These are phyloP conservation scores for Allium cepa DNA, from an alignment of 106 monocot species.

Conservation along the genomic window DNA sequence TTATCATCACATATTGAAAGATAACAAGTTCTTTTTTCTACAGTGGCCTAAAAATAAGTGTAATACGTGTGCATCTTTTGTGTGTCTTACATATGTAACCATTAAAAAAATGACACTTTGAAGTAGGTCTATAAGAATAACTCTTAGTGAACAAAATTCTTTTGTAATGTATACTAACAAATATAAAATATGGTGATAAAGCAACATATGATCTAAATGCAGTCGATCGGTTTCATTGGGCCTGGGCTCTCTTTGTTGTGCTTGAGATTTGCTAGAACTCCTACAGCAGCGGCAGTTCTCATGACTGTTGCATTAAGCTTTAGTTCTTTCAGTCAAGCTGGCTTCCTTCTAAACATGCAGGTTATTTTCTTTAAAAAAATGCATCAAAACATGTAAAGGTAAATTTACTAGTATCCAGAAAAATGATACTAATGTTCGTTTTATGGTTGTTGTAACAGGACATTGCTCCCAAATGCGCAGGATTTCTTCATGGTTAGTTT, in stretches of 20 bases:
- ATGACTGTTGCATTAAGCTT: conserved; percentile 80
- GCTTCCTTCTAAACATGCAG: conserved; percentile 88
- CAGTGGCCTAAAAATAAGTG: too few species aligned
- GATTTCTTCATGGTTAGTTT: conserved; percentile 69
- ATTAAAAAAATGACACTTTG: too few species aligned
- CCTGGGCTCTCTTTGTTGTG: conserved; percentile 63
- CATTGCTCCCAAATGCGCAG: conserved; percentile 80
- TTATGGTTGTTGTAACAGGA: conserved; percentile 36
- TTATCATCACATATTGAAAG: too few species aligned
- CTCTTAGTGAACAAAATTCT: too few species aligned
- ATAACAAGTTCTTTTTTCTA: too few species aligned
- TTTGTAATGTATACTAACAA: too few species aligned
- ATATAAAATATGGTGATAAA: too few species aligned
- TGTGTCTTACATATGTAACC: too few species aligned
- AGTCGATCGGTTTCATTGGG: conserved; percentile 92
- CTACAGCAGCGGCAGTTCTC: conserved; percentile 51
- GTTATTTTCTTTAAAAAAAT: conserved; percentile 12
- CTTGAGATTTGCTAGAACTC: conserved; percentile 63
- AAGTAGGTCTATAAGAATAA: too few species aligned
- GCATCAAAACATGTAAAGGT: neutral
- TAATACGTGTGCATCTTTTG: too few species aligned
- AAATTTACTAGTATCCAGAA: neutral
- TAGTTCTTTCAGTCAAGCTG: conserved; percentile 94
- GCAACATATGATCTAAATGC: neutral
- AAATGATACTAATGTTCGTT: neutral